Conservation (phyloP, 352 stramenopile genomes). For the Pythium myriotylum region DNA sequence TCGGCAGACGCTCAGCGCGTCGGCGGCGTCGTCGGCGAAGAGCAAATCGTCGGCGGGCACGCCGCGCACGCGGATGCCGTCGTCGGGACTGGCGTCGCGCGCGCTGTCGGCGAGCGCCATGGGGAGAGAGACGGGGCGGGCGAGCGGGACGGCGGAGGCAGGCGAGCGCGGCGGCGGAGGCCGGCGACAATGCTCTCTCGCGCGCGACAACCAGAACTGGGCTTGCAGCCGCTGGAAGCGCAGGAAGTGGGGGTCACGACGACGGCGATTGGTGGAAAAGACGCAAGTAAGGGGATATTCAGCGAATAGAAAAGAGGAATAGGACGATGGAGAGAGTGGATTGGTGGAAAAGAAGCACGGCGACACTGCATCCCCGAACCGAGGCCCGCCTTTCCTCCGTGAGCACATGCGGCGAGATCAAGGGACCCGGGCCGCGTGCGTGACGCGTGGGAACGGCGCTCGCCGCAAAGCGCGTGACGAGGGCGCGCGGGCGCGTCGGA, state of each 20-base stretch:
- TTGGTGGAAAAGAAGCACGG: constrained; percentile 1
- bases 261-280: constrained; percentile 32
- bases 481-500: no score
- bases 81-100: constrained; percentile 38
- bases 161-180: not conserved
- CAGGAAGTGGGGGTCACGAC: constrained; percentile 24
- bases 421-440: no score
- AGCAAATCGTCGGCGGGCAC: constrained; percentile 22
- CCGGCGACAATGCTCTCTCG: constrained; percentile 15
- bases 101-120: constrained; percentile 44
- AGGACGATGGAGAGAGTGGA: not conserved
- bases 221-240: constrained; percentile 30
- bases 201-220: constrained; percentile 16
- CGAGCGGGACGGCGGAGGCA: no score
- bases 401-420: no score
- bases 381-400: no score
- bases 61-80: constrained; percentile 35
- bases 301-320: not conserved
- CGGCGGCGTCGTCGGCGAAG: constrained; percentile 19
- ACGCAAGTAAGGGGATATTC: not conserved
- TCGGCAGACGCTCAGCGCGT: constrained; percentile 23
- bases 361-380: no score
- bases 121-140: constrained; percentile 7
- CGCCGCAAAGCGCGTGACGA: no score
- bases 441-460: no score